These are phyloP conservation scores for Ganoderma meredithae DNA, from an alignment of 1,284 basidiomycete species.

Conservation along the genomic window DNA sequence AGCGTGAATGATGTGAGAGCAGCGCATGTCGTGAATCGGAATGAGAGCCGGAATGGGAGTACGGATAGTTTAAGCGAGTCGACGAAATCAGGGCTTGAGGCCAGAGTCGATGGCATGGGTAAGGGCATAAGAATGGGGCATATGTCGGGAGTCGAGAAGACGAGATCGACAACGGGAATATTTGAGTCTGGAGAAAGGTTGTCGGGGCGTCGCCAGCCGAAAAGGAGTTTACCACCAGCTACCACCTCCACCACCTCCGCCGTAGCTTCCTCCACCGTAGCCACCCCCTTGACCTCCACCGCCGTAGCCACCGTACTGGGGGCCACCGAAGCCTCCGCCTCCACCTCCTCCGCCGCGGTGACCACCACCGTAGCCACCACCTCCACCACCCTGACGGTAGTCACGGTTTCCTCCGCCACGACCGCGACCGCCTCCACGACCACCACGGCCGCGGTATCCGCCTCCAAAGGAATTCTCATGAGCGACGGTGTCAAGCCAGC, in stretches of 20 bases:
- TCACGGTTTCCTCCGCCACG: constrained; percentile 55
- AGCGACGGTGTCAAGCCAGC: constrained; percentile 91
- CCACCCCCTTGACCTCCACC: constrained; percentile 47
- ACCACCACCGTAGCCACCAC: constrained; percentile 42
- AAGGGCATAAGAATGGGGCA: constrained; percentile 42
- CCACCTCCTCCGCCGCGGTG: constrained; percentile 43
- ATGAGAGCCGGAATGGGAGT: constrained; percentile 26
- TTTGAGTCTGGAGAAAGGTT: constrained; percentile 9
- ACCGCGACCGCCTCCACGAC: constrained; percentile 66
- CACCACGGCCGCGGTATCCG: constrained; percentile 58
- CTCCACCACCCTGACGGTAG: constrained; percentile 49
- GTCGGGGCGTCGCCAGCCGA: constrained; percentile 3
- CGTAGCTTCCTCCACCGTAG: constrained; percentile 45
- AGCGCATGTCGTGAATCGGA: constrained; percentile 52
- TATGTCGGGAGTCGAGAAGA: constrained; percentile 26
- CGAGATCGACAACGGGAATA: constrained; percentile 4
- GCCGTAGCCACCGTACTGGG: constrained; percentile 41
- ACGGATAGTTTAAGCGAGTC: constrained; percentile 32
- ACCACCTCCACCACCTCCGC: constrained; percentile 48
- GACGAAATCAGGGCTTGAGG: constrained; percentile 36
- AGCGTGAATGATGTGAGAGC: constrained; percentile 55
- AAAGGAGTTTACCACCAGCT: constrained; percentile 52
- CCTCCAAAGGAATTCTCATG: constrained; percentile 83
- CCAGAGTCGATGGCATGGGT: constrained; percentile 34
- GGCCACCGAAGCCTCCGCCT: constrained; percentile 46